Percentiles rank a stretch among this genome's conserved stretches.
Conservation (phyloP, 495 filamentous ascomycete genomes). For the Hyaloscypha variabilis region DNA sequence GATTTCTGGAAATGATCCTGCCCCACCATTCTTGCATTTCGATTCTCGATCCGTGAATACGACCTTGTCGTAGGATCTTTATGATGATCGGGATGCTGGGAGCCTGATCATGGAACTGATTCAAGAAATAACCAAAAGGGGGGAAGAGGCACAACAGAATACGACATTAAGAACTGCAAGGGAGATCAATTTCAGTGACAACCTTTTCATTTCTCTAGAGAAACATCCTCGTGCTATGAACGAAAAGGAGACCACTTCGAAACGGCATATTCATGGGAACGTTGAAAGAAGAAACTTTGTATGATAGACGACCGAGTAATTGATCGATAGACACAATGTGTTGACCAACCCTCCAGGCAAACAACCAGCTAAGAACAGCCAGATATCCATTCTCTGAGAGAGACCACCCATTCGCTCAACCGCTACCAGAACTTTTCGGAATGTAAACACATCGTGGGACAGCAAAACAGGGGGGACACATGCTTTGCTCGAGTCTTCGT, state of each 20-base stretch:
- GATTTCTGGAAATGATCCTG: not conserved
- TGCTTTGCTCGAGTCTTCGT: slow-evolving; percentile 33
- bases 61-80: not conserved
- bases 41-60: not conserved
- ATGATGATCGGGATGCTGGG: not conserved
- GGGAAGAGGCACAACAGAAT: not conserved
- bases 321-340: slow-evolving; percentile 31
- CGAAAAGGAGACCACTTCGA: slow-evolving; percentile 22
- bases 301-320: slow-evolving; percentile 31
- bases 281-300: slow-evolving; percentile 28
- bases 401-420: slow-evolving; percentile 35
- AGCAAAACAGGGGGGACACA: slow-evolving; percentile 29
- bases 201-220: slow-evolving; percentile 28
- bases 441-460: slow-evolving; percentile 34
- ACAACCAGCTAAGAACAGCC: slow-evolving; percentile 28
- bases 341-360: slow-evolving; percentile 29
- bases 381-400: slow-evolving; percentile 29
- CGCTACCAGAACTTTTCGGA: slow-evolving; percentile 39
- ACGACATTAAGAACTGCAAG: not conserved
- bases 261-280: slow-evolving; percentile 26
- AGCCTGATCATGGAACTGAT: not conserved
- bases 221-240: slow-evolving; percentile 23
- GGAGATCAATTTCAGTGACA: not conserved
- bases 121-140: not conserved
- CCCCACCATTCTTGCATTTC: not conserved